A percentile compares a stretch with the other conserved stretches of the same genome.
phyloP scores from a whole-genome alignment of 768 basidiomycete genomes.

The Neoboletus subvelutipes region DNA sequence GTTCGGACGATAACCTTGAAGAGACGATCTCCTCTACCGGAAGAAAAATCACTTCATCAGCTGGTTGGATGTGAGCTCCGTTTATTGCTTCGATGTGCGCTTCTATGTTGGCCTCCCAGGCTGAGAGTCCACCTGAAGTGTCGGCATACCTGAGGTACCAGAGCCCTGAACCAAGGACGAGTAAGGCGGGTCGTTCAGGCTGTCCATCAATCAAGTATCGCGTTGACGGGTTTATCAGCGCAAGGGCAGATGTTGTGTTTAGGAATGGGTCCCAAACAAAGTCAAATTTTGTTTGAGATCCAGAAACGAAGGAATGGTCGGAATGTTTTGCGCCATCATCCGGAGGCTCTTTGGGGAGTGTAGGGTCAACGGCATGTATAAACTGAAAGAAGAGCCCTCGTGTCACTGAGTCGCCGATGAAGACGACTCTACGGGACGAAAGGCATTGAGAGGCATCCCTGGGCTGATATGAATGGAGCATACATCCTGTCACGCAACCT shows the following conservation, averaged over 20 bases:
- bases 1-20: constrained; percentile 61
- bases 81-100: constrained; percentile 52
- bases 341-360: constrained; percentile 50
- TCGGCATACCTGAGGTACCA: constrained; percentile 85
- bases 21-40: constrained; percentile 74
- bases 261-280: constrained; percentile 90
- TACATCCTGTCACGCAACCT: constrained; percentile 58
- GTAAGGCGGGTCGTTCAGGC: constrained; percentile 51
- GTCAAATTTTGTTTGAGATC: constrained; percentile 46
- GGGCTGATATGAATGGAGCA: constrained; percentile 64
- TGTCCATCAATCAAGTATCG: constrained; percentile 5
- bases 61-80: constrained; percentile 40
- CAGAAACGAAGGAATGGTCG: constrained; percentile 53
- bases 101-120: constrained; percentile 79
- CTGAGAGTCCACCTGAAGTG: constrained; percentile 67
- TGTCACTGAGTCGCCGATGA: constrained; percentile 85
- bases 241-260: constrained; percentile 57
- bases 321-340: constrained; percentile 67
- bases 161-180: constrained; percentile 82
- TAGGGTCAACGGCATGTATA: constrained; percentile 57
- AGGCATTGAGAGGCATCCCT: constrained; percentile 57
- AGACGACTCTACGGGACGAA: constrained; percentile 59
- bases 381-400: constrained; percentile 78
- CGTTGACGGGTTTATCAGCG: constrained; percentile 37
- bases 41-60: constrained; percentile 74